A percentile compares a stretch with the other conserved stretches of the same genome.
Evolutionary conservation across 371 early-diverging fungal genomes (phyloP).

Genomic region (Lichtheimia ornata): DNA sequence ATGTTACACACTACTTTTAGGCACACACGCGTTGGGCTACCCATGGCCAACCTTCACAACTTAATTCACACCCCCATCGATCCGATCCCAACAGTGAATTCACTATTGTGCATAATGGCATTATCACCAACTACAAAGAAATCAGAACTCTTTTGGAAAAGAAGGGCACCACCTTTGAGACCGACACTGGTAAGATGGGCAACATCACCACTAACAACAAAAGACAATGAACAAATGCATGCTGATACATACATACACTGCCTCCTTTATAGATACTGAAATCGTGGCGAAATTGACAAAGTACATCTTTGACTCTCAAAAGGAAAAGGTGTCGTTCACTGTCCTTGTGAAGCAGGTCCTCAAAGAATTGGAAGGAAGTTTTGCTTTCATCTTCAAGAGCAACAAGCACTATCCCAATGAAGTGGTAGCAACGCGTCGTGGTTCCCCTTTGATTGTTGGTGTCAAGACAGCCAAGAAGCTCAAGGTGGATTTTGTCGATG

Average conservation of each 20-base stretch:
- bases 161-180: slow-evolving; percentile 92
- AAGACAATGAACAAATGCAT: too few species aligned
- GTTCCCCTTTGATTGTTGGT: slow-evolving; percentile 96
- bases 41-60: slow-evolving; percentile 92
- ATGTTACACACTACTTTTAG: background rate
- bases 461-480: slow-evolving; percentile 95
- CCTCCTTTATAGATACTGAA: too few species aligned
- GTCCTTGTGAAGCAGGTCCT: slow-evolving; percentile 88
- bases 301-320: slow-evolving; percentile 92
- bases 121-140: slow-evolving; percentile 98
- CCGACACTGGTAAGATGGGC: slow-evolving; percentile 90
- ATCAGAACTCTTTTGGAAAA: slow-evolving; percentile 89
- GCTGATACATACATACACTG: too few species aligned
- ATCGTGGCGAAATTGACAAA: slow-evolving; percentile 94
- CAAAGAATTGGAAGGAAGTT: slow-evolving; percentile 97
- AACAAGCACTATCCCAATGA: slow-evolving; percentile 84
- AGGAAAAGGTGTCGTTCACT: slow-evolving; percentile 75
- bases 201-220: too few species aligned
- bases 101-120: slow-evolving; percentile 97
- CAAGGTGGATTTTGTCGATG: slow-evolving; percentile 89
- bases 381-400: slow-evolving; percentile 95
- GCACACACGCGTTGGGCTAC: slow-evolving; percentile 99
- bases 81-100: slow-evolving; percentile 88
- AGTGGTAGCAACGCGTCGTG: slow-evolving; percentile 93
- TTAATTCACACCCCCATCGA: slow-evolving; percentile 97